phyloP scores from a whole-genome alignment of 2,329 filamentous ascomycete genomes.

The Blastomyces emzantsi region DNA sequence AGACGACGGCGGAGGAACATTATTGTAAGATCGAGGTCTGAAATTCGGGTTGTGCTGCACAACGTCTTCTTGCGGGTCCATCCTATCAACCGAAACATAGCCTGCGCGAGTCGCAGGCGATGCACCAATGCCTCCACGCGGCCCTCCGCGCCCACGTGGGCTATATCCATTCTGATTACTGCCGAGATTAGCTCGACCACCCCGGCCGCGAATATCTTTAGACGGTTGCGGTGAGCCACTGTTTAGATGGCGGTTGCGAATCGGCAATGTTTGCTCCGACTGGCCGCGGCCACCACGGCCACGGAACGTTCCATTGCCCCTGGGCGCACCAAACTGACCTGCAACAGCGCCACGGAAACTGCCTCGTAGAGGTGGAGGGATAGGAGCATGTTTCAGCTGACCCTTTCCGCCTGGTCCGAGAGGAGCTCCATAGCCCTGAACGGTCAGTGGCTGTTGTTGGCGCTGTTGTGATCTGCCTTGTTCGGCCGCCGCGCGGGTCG shows the following conservation, averaged over 20 bases:
- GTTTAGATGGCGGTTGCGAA: conserved; percentile 20
- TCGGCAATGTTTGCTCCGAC: conserved; percentile 19
- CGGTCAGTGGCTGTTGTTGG: conserved; percentile 44
- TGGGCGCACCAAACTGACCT: conserved; percentile 36
- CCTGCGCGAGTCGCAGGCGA: conserved; percentile 18
- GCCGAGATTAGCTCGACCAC: conserved; percentile 3
- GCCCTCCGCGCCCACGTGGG: conserved; percentile 5
- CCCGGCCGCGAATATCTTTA: conserved; percentile 11
- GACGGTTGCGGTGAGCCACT: conserved; percentile 3
- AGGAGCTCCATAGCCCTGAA: conserved; percentile 49
- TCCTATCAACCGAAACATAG: conserved; percentile 34
- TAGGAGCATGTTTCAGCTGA: conserved; percentile 50
- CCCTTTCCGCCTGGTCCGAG: conserved; percentile 49
- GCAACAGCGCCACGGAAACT: conserved; percentile 51
- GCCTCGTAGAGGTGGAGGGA: conserved; percentile 50
- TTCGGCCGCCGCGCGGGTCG: conserved; percentile 32
- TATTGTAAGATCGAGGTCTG: conserved; percentile 40
- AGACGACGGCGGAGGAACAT: conserved; percentile 37
- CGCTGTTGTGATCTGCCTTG: conserved; percentile 44
- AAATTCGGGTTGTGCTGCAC: conserved; percentile 46
- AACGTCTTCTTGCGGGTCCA: conserved; percentile 41
- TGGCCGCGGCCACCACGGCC: conserved; percentile 32
- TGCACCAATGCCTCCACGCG: conserved; percentile 2
- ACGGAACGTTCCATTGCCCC: conserved; percentile 27
- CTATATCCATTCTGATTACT: conserved; percentile 2